Evolutionary conservation across 2,329 filamentous ascomycete species (phyloP), one percentile per base, ranked within the genome.

Genomic region (Spiromastix sp.): DNA sequence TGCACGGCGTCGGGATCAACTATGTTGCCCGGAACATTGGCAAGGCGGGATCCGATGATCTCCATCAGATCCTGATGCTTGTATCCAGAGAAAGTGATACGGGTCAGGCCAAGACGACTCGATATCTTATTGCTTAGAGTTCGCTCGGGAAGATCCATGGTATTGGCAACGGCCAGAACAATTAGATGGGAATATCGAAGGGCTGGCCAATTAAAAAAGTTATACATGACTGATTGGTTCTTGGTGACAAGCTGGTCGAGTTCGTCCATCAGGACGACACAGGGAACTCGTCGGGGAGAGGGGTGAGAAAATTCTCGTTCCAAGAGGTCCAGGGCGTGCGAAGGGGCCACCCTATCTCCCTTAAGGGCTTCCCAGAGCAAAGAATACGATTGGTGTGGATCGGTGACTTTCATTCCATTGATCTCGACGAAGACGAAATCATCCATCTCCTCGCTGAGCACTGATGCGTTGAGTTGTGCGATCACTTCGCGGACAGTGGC

Each of bases 151-250:
- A 98, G 64, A 62, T 98, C 91, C 91, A 98, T 98, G 16, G 91
- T 98, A 59, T 98, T 98, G 34, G 91, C 93, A 12, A 98, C 91
- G 8, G 93, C 93, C 5, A 98, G 75, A 5, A 98, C 93, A 56
- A 98, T 95, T 29, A 98, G 70, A 32, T 87, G 77, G 36, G 85
- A 94, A 59, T 98, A 87, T 32, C 84, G 76, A 36, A 96, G 68
- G 8, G 85, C 83, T 3, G 91, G 91, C 91, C 91, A 98, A 54
- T 98, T 98, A 72, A 98, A 98, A 60, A 98, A 98, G 60, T 98
- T 98, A 66, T 98, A 98, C 91, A 98, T 98, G 61, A 98, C 91
- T n/a, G 85, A 89, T 58, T 98, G 93, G 51, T 94, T 96, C 54
- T 89, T 91, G 9, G 91, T 98, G 4, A 98, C 93, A 5, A 98